Conservation (phyloP, 2,329 filamentous ascomycete genomes). For the Alternaria hordeiaustralica region DNA sequence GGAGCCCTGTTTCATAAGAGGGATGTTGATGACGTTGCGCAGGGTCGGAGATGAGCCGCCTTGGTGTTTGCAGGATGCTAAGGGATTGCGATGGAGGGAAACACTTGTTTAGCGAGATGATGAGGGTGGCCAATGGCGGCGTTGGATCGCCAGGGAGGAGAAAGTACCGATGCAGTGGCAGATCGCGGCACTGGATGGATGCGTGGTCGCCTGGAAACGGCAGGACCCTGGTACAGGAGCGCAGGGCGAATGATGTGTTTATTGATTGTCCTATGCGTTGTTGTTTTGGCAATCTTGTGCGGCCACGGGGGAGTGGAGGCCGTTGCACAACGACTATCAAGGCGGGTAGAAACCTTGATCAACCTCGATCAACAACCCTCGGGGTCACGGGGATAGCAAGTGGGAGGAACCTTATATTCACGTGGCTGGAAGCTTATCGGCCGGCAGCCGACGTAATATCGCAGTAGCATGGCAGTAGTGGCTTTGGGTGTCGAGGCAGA, state of each 20-base stretch:
- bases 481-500: not conserved
- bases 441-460: slow-evolving; percentile 7
- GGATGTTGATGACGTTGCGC: slow-evolving; percentile 1
- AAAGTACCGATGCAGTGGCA: slow-evolving; percentile 3
- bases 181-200: not conserved
- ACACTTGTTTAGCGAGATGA: slow-evolving; percentile 2
- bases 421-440: not conserved
- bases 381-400: not conserved
- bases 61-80: slow-evolving; percentile 4
- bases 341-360: not conserved
- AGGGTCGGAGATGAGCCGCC: slow-evolving; percentile 7
- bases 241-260: not conserved
- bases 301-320: not conserved
- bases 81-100: slow-evolving; percentile 1
- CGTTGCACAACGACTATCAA: not conserved
- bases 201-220: not conserved
- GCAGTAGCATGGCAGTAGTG: slow-evolving; percentile 10
- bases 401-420: slow-evolving; percentile 3
- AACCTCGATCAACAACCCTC: not conserved
- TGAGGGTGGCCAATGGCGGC: slow-evolving; percentile 7
- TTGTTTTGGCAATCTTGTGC: not conserved
- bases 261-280: not conserved
- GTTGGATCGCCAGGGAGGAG: not conserved
- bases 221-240: not conserved
- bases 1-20: slow-evolving; percentile 3